Percentiles rank a stretch among this genome's conserved stretches.
phyloP scores from a whole-genome alignment of 345 rosid genomes.

The Psidium friedrichsthalianum region DNA sequence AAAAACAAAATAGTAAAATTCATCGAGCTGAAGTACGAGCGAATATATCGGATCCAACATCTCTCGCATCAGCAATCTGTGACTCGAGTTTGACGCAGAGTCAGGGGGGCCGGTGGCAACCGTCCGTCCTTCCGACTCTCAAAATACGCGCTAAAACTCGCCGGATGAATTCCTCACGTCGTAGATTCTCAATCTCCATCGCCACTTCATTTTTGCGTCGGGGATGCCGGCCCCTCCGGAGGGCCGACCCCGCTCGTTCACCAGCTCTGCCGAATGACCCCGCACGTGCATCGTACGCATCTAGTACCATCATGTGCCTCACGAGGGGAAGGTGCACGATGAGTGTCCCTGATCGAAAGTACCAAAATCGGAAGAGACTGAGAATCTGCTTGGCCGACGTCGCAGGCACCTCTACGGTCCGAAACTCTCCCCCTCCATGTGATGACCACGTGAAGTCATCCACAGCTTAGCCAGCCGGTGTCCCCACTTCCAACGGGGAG shows the following conservation, averaged over 20 bases:
- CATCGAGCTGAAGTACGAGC: no score
- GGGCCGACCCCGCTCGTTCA: not conserved
- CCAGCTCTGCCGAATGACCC: not conserved
- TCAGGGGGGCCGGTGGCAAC: no score
- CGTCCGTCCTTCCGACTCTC: no score
- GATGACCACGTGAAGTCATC: not conserved
- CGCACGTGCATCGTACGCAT: not conserved
- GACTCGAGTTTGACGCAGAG: no score
- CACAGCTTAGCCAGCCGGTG: not conserved
- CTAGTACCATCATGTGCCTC: not conserved
- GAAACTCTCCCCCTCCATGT: not conserved
- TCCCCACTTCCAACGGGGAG: not conserved
- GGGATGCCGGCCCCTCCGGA: no score
- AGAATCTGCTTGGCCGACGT: not conserved
- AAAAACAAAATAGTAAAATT: not conserved
- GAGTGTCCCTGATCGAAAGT: not conserved
- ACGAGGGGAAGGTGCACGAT: not conserved
- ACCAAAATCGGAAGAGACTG: not conserved
- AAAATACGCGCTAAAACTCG: no score
- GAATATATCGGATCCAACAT: not conserved
- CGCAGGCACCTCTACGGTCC: not conserved
- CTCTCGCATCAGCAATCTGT: no score
- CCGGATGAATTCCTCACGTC: not conserved
- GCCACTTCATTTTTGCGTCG: not conserved
- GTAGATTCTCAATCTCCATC: not conserved